Base-by-base conservation (phyloP, 164 flowering plant genomes). In the Umbilicus rupestris region DNA sequence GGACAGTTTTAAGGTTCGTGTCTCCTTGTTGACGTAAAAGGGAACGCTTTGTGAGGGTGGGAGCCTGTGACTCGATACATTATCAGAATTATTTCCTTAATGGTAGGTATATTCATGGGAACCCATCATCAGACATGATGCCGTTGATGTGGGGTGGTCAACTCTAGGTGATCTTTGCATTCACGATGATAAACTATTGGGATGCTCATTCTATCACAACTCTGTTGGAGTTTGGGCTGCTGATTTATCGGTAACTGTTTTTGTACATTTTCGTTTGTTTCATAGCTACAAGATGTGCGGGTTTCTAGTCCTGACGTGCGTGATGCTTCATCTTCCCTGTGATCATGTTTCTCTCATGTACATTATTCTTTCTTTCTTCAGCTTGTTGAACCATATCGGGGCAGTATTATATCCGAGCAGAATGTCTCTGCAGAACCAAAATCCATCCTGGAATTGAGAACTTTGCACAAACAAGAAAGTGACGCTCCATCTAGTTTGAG, bases 21-120 rank as follows among this genome's bases (percentile, higher is more conserved):
- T 63, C 14, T 58, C 68, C 20, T 60, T 68, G 37, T 66, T 37
- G 66, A 66, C 55, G 67, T 65, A 29, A 9, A 1, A 28, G 24
- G 12, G 33, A 49, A 42, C 26, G 14, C 31, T 29, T 46, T 16
- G 20, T 17, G 50, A 16, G 2, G n/a, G n/a, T n/a, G n/a, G n/a
- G n/a, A n/a, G n/a, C 37, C 8, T 60, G 46, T 35, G 22, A 37
- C 39, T 46, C 24, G 22, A 37, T 33, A 64, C 19, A 15, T 59
- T 9, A 67, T 49, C 33, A 41, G 14, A 65, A 62, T 62, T 22
- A 8, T 60, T 63, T 28, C 65, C 64, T 33, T 26, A 66, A 72
- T 33, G 72, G 50, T 67, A 91, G 97, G 90, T 88, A 68, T 84
- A 85, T 70, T 87, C 96, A 65, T 91, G 97, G 97, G 97, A 91